These are phyloP conservation scores for Cryptosporidium sp. DNA, from an alignment of 169 alveolate species.

Conservation along the genomic window DNA sequence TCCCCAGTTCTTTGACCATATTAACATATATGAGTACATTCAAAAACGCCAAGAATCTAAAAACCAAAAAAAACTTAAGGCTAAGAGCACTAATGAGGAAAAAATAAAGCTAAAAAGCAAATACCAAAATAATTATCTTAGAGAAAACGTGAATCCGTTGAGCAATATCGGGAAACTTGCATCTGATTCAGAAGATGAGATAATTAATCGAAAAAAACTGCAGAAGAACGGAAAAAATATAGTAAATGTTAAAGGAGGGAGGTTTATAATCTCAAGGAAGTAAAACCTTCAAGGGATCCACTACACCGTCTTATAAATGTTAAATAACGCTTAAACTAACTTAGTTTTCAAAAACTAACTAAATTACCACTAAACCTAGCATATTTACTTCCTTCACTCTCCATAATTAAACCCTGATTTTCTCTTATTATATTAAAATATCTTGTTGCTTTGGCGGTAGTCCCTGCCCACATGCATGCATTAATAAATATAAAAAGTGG, in stretches of 20 bases:
- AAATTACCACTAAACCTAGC: no score
- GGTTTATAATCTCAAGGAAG: slow-evolving; percentile 30
- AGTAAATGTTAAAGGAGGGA: slow-evolving; percentile 51
- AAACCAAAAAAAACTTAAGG: not conserved
- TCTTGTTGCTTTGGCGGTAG: not conserved
- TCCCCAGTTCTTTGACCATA: slow-evolving; percentile 52
- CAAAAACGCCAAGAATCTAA: slow-evolving; percentile 39
- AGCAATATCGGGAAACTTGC: not conserved
- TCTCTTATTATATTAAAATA: not conserved
- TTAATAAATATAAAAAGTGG: not conserved
- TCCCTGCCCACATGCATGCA: not conserved
- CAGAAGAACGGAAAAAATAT: slow-evolving; percentile 11
- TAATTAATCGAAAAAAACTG: not conserved
- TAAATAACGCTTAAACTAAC: not conserved
- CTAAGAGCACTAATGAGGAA: not conserved
- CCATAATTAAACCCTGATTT: not conserved
- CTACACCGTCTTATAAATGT: not conserved
- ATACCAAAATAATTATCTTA: not conserved
- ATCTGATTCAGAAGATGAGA: slow-evolving; percentile 48
- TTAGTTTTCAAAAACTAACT: not conserved
- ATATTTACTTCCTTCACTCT: not conserved
- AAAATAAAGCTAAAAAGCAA: not conserved
- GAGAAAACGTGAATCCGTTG: not conserved
- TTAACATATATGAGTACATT: slow-evolving; percentile 36
- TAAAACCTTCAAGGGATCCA: not conserved